Conservation (phyloP, 2,329 filamentous ascomycete species). For the Aureobasidium lini region DNA sequence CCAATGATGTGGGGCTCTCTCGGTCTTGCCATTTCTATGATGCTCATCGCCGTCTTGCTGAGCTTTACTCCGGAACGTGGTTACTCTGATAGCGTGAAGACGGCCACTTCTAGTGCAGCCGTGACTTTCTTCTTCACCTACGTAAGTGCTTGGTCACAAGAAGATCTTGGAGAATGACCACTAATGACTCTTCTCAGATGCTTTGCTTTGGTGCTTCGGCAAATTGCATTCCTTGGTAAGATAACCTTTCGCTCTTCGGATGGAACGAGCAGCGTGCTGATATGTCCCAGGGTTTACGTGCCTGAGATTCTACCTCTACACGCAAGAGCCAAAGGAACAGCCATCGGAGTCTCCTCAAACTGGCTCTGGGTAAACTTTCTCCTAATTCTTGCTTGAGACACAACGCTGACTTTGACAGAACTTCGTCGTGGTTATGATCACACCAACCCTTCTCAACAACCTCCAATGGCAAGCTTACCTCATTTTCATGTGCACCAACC, state of each 20-base stretch:
- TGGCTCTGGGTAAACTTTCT: constrained; percentile 36
- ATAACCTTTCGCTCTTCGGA: too few species aligned
- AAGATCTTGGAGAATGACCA: constrained; percentile 1
- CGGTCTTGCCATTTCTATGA: constrained; percentile 32
- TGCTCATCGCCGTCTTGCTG: constrained; percentile 34
- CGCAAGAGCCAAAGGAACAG: constrained; percentile 43
- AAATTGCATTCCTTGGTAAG: constrained; percentile 42
- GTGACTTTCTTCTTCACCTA: constrained; percentile 44
- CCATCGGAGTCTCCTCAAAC: constrained; percentile 43
- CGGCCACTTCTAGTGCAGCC: constrained; percentile 37
- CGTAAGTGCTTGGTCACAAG: constrained; percentile 16
- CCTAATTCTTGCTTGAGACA: neutral
- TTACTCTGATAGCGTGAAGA: constrained; percentile 27
- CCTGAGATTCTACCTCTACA: constrained; percentile 45
- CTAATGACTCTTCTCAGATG: constrained; percentile 25
- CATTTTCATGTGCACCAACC: constrained; percentile 45
- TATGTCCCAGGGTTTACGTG: constrained; percentile 31
- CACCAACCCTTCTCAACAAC: constrained; percentile 39
- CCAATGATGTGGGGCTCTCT: constrained; percentile 30
- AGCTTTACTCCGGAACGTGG: constrained; percentile 32
- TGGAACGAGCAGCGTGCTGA: neutral
- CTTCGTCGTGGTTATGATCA: constrained; percentile 48
- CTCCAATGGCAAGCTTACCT: constrained; percentile 46
- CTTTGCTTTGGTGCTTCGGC: constrained; percentile 37
- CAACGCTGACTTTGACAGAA: constrained; percentile 25